These are phyloP conservation scores for Aureobasidium sp. DNA, from an alignment of 2,329 filamentous ascomycete species.

Conservation along the genomic window DNA sequence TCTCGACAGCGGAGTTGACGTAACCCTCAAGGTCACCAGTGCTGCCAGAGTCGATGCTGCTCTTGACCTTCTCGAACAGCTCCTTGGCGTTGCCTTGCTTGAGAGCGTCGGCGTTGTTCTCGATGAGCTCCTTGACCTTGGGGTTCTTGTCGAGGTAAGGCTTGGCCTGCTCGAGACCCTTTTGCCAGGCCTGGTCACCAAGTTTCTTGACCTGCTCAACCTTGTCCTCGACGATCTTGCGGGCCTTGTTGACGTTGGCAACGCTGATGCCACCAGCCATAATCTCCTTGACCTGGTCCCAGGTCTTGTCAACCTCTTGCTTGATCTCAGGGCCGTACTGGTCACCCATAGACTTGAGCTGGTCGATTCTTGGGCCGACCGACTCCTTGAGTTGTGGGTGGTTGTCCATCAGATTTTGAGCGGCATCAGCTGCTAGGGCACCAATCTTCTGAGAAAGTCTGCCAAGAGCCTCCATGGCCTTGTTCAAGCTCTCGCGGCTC, in stretches of 20 bases:
- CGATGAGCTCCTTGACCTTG: constrained; percentile 64
- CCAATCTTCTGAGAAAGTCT: constrained; percentile 54
- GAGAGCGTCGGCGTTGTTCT: constrained; percentile 61
- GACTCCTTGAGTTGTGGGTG: constrained; percentile 68
- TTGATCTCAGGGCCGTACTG: constrained; percentile 69
- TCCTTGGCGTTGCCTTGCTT: constrained; percentile 61
- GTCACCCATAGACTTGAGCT: constrained; percentile 63
- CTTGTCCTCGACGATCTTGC: constrained; percentile 63
- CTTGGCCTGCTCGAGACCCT: constrained; percentile 63
- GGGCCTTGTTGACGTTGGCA: constrained; percentile 48
- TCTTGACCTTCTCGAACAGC: constrained; percentile 56
- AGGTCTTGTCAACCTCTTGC: constrained; percentile 67
- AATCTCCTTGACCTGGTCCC: constrained; percentile 58
- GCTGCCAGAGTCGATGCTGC: constrained; percentile 56
- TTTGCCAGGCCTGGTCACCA: constrained; percentile 65
- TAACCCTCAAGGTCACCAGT: constrained; percentile 54
- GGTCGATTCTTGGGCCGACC: constrained; percentile 59
- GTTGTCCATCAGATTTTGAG: constrained; percentile 61
- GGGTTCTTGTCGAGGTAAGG: constrained; percentile 70
- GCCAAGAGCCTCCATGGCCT: constrained; percentile 49
- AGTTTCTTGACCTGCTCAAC: constrained; percentile 58
- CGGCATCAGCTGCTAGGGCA: constrained; percentile 55
- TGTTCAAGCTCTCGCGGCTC: constrained; percentile 54
- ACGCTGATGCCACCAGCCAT: constrained; percentile 54
- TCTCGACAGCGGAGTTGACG: constrained; percentile 51